Evolutionary conservation across 768 basidiomycete species (phyloP).

Genomic region (Termitomyces sp.): DNA sequence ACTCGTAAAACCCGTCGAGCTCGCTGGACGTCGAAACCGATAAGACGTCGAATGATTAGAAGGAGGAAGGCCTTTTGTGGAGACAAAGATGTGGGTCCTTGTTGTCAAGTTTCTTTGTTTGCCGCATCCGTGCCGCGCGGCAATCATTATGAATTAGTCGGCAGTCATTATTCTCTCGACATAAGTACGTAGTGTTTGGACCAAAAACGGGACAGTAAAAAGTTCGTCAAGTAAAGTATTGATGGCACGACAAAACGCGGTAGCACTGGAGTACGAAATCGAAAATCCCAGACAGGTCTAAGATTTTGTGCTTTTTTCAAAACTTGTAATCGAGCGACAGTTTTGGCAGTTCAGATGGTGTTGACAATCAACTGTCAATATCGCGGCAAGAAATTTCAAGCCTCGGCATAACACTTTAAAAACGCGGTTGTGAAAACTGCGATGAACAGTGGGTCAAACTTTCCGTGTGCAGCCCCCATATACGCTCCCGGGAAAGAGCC

Average conservation of each 20-base stretch:
- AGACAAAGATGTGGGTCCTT: conserved; percentile 7
- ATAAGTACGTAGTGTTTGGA: neutral
- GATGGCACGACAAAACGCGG: neutral
- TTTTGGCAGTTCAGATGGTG: neutral
- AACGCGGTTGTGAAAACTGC: conserved; percentile 3
- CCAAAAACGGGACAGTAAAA: neutral
- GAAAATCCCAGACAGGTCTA: neutral
- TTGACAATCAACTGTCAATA: conserved; percentile 6
- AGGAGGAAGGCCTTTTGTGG: neutral
- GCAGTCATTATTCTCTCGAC: conserved; percentile 9
- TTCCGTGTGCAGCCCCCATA: conserved; percentile 58
- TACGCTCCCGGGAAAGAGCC: conserved; percentile 86
- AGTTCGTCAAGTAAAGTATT: neutral
- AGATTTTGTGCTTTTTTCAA: neutral
- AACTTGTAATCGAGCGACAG: neutral
- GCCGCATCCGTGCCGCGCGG: conserved; percentile 1
- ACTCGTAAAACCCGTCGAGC: conserved; percentile 5
- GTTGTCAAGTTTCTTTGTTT: conserved; percentile 1
- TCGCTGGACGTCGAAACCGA: neutral
- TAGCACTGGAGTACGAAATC: neutral
- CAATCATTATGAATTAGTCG: conserved; percentile 3
- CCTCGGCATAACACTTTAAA: neutral
- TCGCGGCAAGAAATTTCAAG: conserved; percentile 9
- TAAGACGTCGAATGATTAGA: neutral
- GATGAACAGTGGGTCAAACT: conserved; percentile 14